Evolutionary conservation across 2,329 filamentous ascomycete species (phyloP).

Genomic region (Plenodomus lindquistii): DNA sequence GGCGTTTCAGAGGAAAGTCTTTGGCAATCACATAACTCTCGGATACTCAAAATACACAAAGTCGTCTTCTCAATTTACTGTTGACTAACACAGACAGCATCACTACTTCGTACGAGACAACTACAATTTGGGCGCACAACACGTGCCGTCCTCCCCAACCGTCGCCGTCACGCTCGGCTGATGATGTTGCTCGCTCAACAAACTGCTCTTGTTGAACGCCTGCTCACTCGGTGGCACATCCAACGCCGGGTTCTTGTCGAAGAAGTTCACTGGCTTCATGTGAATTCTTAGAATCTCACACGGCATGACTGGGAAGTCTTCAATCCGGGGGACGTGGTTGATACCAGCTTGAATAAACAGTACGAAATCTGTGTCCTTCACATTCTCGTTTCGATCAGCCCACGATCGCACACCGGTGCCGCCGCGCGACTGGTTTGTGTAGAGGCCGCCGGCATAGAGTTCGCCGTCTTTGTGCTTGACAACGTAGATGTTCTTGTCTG

Average conservation of each 20-base stretch:
- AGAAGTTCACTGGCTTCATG: conserved; percentile 63
- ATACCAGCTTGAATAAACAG: conserved; percentile 62
- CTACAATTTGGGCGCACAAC: conserved; percentile 42
- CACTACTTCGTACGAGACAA: conserved; percentile 1
- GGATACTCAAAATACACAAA: too few species aligned
- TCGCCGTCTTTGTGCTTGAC: conserved; percentile 62
- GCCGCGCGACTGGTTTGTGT: conserved; percentile 63
- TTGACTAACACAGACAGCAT: neutral
- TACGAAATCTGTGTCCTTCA: conserved; percentile 61
- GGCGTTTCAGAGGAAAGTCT: too few species aligned
- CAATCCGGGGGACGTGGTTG: conserved; percentile 59
- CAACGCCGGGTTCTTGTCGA: conserved; percentile 61
- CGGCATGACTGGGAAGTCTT: conserved; percentile 45
- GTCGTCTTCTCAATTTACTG: neutral
- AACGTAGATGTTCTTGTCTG: conserved; percentile 63
- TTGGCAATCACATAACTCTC: too few species aligned
- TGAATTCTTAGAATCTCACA: conserved; percentile 61
- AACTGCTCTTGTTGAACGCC: conserved; percentile 49
- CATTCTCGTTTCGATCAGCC: conserved; percentile 57
- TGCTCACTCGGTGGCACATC: conserved; percentile 61
- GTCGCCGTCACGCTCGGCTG: conserved; percentile 43
- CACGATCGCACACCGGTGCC: conserved; percentile 53
- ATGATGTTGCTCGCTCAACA: conserved; percentile 44
- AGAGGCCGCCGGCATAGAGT: conserved; percentile 62
- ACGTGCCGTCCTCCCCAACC: conserved; percentile 42